Evolutionary conservation across 2,329 filamentous ascomycete species (phyloP).

Genomic region (Fusarium goolgardi): DNA sequence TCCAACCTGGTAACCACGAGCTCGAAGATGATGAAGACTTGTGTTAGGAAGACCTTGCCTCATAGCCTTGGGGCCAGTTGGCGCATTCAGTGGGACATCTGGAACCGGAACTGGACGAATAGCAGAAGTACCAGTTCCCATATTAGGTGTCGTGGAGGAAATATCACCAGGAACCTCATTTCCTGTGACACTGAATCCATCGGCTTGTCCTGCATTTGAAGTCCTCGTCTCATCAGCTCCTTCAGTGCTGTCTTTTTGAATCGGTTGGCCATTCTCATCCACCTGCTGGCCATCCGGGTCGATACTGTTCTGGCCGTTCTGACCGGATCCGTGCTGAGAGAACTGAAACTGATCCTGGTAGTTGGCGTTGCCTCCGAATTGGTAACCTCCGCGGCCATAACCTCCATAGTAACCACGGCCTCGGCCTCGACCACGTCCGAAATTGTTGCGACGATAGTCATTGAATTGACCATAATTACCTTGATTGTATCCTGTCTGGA

Average conservation of each 20-base stretch:
- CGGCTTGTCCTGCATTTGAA: constrained; percentile 37
- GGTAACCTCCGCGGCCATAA: constrained; percentile 67
- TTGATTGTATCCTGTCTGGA: constrained; percentile 81
- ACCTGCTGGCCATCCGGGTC: constrained; percentile 46
- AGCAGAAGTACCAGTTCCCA: constrained; percentile 27
- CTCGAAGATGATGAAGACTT: constrained; percentile 74
- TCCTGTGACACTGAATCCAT: constrained; percentile 47
- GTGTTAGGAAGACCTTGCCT: constrained; percentile 87
- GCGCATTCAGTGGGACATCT: constrained; percentile 74
- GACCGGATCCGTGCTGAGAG: constrained; percentile 46
- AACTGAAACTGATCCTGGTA: constrained; percentile 52
- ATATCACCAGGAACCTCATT: constrained; percentile 44
- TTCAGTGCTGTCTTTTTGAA: constrained; percentile 42
- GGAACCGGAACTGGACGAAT: constrained; percentile 51
- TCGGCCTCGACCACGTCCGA: constrained; percentile 73
- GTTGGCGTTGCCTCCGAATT: constrained; percentile 56
- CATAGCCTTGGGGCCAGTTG: constrained; percentile 95
- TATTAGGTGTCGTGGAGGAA: constrained; percentile 39
- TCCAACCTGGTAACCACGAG: constrained; percentile 61
- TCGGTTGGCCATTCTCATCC: constrained; percentile 56
- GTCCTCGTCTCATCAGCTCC: constrained; percentile 26
- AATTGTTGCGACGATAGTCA: constrained; percentile 78
- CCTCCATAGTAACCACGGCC: constrained; percentile 71
- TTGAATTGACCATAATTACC: constrained; percentile 87
- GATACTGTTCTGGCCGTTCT: constrained; percentile 41